phyloP scores from a whole-genome alignment of 345 rosid species.

The Salix brachista region DNA sequence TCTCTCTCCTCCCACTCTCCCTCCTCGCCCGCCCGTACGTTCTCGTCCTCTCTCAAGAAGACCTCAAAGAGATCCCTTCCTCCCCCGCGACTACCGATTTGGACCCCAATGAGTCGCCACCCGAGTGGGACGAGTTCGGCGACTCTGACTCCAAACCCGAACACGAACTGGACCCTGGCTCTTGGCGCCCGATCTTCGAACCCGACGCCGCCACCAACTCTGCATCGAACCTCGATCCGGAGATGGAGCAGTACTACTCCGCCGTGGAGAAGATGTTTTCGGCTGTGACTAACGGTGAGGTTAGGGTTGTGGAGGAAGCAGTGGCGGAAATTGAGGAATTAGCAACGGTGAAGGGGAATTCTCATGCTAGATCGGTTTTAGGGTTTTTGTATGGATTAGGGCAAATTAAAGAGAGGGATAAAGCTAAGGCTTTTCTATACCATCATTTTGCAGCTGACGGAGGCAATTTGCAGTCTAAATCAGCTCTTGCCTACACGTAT shows the following conservation, averaged over 20 bases:
- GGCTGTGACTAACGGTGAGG: conserved; percentile 53
- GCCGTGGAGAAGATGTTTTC: conserved; percentile 52
- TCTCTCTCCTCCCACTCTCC: conserved; percentile 25
- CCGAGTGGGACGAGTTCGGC: conserved; percentile 77
- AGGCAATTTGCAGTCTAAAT: conserved; percentile 85
- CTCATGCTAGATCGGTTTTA: conserved; percentile 68
- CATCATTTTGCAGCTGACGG: conserved; percentile 71
- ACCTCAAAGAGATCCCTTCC: conserved; percentile 61
- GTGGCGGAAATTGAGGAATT: conserved; percentile 51
- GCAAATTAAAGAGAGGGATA: conserved; percentile 63
- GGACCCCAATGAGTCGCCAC: conserved; percentile 35
- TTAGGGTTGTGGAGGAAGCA: conserved; percentile 64
- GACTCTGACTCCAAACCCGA: conserved; percentile 64
- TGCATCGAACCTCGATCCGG: conserved; percentile 14
- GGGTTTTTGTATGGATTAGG: conserved; percentile 72
- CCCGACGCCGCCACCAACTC: conserved; percentile 36
- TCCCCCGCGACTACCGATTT: conserved; percentile 37
- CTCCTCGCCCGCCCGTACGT: conserved; percentile 65
- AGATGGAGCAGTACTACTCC: conserved; percentile 42
- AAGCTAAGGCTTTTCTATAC: conserved; percentile 68
- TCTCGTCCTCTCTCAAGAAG: conserved; percentile 76
- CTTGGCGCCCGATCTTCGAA: conserved; percentile 90
- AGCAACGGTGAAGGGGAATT: conserved; percentile 55
- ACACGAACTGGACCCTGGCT: conserved; percentile 84
- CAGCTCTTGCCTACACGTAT: conserved; percentile 86